phyloP scores from a whole-genome alignment of 2,329 filamentous ascomycete species.

The Hyphodiscus sp. region DNA sequence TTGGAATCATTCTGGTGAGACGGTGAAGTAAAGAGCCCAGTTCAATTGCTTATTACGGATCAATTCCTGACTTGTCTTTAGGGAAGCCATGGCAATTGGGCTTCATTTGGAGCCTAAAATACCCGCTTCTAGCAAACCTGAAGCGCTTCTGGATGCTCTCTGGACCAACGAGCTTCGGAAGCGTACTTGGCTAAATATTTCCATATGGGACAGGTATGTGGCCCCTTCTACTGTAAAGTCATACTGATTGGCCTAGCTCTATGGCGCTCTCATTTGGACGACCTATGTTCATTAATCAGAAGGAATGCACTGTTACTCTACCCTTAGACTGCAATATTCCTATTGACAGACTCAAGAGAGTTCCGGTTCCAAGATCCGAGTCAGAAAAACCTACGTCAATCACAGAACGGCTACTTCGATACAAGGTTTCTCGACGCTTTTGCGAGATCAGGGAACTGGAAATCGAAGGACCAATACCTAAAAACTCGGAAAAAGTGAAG shows the following conservation, averaged over 20 bases:
- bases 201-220: not conserved
- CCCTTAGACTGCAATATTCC: slow-evolving; percentile 3
- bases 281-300: not conserved
- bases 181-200: not conserved
- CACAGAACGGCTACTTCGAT: slow-evolving; percentile 1
- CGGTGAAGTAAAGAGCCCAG: not conserved
- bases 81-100: no score
- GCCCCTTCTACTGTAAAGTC: no score
- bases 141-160: not conserved
- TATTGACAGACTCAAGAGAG: not conserved
- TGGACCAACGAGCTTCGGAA: slow-evolving; percentile 2
- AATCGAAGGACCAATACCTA: slow-evolving; percentile 2
- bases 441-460: slow-evolving; percentile 1
- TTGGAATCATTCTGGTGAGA: not conserved
- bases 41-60: not conserved
- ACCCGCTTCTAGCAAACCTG: not conserved
- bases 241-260: no score
- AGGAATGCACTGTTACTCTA: slow-evolving; percentile 1
- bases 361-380: slow-evolving; percentile 1
- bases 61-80: no score
- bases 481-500: slow-evolving; percentile 1
- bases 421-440: not conserved
- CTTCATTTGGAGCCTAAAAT: not conserved
- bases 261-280: not conserved
- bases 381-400: not conserved